Percentiles rank a stretch among this genome's conserved stretches.
phyloP scores from a whole-genome alignment of 176 grass and related monocot species.

The Microstegium vimineum region DNA sequence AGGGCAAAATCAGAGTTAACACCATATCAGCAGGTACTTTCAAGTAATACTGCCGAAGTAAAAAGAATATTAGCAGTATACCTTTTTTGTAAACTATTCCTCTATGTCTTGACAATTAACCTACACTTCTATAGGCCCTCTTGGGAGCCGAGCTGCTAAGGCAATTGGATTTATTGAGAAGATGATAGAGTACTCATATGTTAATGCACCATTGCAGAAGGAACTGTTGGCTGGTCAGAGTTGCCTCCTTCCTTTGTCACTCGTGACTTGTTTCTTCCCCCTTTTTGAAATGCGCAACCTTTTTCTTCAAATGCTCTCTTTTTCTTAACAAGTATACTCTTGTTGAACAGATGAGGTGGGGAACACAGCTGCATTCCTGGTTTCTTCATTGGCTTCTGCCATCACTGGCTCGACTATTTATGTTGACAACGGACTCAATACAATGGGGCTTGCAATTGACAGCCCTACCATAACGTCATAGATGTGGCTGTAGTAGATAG shows the following conservation, averaged over 20 bases:
- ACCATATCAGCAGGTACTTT: constrained; percentile 90
- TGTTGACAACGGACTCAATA: constrained; percentile 89
- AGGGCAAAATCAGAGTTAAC: constrained; percentile 87
- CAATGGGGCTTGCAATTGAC: constrained; percentile 79
- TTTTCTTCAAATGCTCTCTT: neutral
- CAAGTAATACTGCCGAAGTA: neutral
- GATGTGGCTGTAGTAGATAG: constrained; percentile 5
- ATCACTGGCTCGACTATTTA: constrained; percentile 86
- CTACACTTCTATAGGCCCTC: constrained; percentile 43
- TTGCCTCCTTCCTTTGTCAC: neutral
- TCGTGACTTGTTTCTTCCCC: neutral
- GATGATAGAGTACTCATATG: constrained; percentile 96
- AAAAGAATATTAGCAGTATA: constrained; percentile 7
- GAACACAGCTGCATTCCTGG: constrained; percentile 79
- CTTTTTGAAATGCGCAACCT: neutral
- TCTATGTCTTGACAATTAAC: neutral
- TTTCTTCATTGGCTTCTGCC: constrained; percentile 88
- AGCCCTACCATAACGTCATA: constrained; percentile 58
- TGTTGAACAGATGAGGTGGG: constrained; percentile 80
- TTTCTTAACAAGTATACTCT: neutral
- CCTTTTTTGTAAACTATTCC: neutral
- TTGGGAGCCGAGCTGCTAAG: constrained; percentile 91
- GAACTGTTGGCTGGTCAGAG: constrained; percentile 74
- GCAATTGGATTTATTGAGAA: constrained; percentile 98
- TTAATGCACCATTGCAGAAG: constrained; percentile 87